phyloP scores from a whole-genome alignment of 2,329 filamentous ascomycete genomes.

The Aspergillus ruber region DNA sequence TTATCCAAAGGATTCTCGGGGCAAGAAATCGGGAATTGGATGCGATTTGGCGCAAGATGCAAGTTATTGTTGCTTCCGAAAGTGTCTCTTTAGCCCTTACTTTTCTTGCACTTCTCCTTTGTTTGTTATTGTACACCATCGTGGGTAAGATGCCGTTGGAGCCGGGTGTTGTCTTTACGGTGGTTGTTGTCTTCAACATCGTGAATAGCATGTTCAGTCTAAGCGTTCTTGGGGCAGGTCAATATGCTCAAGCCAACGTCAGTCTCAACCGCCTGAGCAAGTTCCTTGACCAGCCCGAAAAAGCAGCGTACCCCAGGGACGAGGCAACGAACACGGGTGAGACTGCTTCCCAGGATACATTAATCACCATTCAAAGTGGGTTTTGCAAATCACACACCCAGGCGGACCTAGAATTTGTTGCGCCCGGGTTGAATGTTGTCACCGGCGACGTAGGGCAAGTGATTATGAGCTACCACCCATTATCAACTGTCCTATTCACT shows the following conservation, averaged over 20 bases:
- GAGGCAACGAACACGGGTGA: neutral
- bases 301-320: neutral
- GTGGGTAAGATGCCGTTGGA: conserved; percentile 2
- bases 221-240: conserved; percentile 7
- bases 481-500: too few species aligned
- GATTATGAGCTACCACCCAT: neutral
- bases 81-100: conserved; percentile 4
- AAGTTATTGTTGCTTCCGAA: conserved; percentile 8
- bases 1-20: conserved; percentile 5
- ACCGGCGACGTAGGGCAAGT: conserved; percentile 5
- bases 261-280: conserved; percentile 6
- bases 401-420: conserved; percentile 1
- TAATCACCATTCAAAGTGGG: neutral
- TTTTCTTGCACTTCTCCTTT: conserved; percentile 6
- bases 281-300: conserved; percentile 2
- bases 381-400: neutral
- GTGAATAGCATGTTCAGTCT: conserved; percentile 8
- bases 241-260: conserved; percentile 10
- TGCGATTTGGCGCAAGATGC: conserved; percentile 9
- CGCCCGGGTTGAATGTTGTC: conserved; percentile 3
- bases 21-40: conserved; percentile 4
- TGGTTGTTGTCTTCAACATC: conserved; percentile 9
- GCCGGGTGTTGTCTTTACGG: conserved; percentile 7
- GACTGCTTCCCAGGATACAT: neutral
- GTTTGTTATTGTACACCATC: conserved; percentile 2